A percentile compares a stretch with the other conserved stretches of the same genome.
These are phyloP conservation scores for Candida silvicultrix DNA, from an alignment of 805 yeast species.

Conservation along the genomic window DNA sequence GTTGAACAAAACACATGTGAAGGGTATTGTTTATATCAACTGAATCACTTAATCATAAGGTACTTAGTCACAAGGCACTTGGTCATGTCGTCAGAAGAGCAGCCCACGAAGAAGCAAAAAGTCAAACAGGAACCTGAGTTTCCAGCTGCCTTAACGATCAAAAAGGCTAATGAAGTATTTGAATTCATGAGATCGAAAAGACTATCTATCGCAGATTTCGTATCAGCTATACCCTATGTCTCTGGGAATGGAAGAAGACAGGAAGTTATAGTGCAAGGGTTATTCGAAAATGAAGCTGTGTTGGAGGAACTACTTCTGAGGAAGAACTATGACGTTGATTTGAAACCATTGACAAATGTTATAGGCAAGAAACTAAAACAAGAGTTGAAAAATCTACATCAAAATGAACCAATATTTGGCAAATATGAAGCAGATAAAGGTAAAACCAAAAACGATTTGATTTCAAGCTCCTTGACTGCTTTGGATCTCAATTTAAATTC, in stretches of 20 bases:
- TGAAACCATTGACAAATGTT: not conserved
- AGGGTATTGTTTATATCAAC: too few relatives aligned
- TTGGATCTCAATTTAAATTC: not conserved
- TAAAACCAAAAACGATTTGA: not conserved
- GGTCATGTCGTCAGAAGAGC: not conserved
- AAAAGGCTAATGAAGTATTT: constrained; percentile 1
- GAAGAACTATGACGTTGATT: not conserved
- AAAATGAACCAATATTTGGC: not conserved
- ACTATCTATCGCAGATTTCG: not conserved
- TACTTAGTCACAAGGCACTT: too few relatives aligned
- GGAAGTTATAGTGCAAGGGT: not conserved
- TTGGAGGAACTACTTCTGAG: not conserved
- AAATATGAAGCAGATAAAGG: not conserved
- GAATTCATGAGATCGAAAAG: constrained; percentile 1
- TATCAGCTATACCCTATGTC: not conserved
- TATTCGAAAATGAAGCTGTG: not conserved
- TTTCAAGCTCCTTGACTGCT: not conserved
- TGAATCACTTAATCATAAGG: too few relatives aligned
- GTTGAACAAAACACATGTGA: too few relatives aligned
- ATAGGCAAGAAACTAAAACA: not conserved
- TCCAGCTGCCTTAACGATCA: not conserved
- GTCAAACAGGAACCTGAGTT: not conserved
- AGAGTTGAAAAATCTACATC: not conserved
- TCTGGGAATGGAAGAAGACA: not conserved
- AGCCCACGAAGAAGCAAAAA: not conserved